phyloP scores from a whole-genome alignment of 768 basidiomycete species.

The Russula sp. region DNA sequence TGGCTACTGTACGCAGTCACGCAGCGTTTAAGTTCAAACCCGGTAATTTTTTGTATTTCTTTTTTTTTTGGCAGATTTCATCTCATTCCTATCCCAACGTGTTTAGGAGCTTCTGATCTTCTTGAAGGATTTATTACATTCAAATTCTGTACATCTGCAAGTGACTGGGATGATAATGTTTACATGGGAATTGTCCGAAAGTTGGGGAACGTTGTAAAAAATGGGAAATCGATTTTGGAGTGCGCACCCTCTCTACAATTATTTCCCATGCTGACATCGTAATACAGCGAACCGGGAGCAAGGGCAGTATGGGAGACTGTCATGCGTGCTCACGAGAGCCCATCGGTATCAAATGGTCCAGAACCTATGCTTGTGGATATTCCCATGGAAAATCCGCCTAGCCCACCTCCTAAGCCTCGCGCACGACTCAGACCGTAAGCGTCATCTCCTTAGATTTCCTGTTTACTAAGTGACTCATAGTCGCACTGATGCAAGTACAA shows the following conservation, averaged over 20 bases:
- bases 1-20: background rate
- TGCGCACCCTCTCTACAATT: background rate
- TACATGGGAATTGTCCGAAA: background rate
- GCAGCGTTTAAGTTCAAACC: constrained; percentile 1
- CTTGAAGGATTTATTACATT: constrained; percentile 16
- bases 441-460: background rate
- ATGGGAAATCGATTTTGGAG: constrained; percentile 15
- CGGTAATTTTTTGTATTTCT: constrained; percentile 2
- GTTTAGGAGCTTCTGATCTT: constrained; percentile 3
- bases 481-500: background rate
- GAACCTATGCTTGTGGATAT: constrained; percentile 5
- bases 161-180: constrained; percentile 6
- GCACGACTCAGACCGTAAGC: constrained; percentile 12
- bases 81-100: background rate
- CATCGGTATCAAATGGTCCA: background rate
- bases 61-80: background rate
- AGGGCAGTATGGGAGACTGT: constrained; percentile 20
- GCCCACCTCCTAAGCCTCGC: constrained; percentile 7
- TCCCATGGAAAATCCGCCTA: constrained; percentile 7
- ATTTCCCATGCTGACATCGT: background rate
- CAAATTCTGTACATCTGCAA: constrained; percentile 17
- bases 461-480: constrained; percentile 4
- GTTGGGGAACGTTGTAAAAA: background rate
- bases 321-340: constrained; percentile 5
- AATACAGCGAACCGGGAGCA: constrained; percentile 18